phyloP scores from a whole-genome alignment of 1,284 basidiomycete species.

The Cutaneotrichosporon sp. region DNA sequence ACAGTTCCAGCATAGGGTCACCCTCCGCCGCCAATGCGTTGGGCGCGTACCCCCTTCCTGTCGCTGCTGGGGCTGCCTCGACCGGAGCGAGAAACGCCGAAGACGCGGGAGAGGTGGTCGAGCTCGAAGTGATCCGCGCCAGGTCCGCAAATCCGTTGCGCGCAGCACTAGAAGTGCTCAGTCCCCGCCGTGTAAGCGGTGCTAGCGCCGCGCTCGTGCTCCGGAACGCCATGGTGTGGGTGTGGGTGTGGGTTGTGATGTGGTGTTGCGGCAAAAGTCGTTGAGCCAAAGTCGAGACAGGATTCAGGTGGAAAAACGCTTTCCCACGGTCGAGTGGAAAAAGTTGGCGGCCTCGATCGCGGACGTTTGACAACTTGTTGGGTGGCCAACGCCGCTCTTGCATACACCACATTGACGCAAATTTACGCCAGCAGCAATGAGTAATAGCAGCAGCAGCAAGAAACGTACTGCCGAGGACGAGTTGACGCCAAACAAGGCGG shows the following conservation, averaged over 20 bases:
- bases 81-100: not conserved
- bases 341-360: slow-evolving; percentile 15
- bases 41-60: slow-evolving; percentile 31
- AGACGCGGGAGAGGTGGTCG: slow-evolving; percentile 4
- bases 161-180: slow-evolving; percentile 4
- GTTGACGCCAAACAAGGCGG: slow-evolving; percentile 34
- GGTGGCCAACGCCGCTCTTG: slow-evolving; percentile 1
- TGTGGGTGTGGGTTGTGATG: not conserved
- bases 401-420: not conserved
- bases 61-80: not conserved
- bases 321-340: slow-evolving; percentile 29
- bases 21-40: slow-evolving; percentile 59
- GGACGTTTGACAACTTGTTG: too few relatives aligned
- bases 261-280: not conserved
- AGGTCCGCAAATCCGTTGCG: slow-evolving; percentile 16
- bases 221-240: slow-evolving; percentile 3
- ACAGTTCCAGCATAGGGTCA: slow-evolving; percentile 69
- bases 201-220: not conserved
- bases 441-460: slow-evolving; percentile 12
- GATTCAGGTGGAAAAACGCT: slow-evolving; percentile 4
- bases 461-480: slow-evolving; percentile 45
- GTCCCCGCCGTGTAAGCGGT: slow-evolving; percentile 2
- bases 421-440: not conserved
- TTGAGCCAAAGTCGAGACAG: not conserved
- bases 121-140: slow-evolving; percentile 8